phyloP scores from a whole-genome alignment of 176 grass and related monocot species.

The Zea luxurians region DNA sequence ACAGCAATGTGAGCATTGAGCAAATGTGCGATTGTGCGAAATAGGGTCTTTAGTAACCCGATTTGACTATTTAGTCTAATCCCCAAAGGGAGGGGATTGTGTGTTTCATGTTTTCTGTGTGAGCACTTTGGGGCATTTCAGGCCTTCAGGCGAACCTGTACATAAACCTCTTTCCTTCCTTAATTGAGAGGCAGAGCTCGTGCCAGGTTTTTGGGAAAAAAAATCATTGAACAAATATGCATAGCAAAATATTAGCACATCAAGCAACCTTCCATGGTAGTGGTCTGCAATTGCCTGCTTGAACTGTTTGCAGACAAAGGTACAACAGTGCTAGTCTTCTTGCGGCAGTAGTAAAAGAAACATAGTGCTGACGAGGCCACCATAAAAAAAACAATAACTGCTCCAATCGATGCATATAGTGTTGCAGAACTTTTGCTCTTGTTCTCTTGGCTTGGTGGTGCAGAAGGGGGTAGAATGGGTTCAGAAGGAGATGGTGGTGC shows the following conservation, averaged over 20 bases:
- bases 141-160: too few relatives aligned
- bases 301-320: conserved; percentile 53
- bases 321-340: conserved; percentile 57
- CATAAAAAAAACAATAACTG: conserved; percentile 38
- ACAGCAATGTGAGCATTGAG: conserved; percentile 20
- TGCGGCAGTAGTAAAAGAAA: conserved; percentile 41
- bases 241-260: conserved; percentile 23
- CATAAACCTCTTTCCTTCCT: too few relatives aligned
- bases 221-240: background rate
- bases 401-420: conserved; percentile 49
- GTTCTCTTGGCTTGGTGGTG: background rate
- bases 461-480: background rate
- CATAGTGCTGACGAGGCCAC: conserved; percentile 38
- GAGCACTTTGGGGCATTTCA: too few relatives aligned
- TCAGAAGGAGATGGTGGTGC: conserved; percentile 19
- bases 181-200: too few relatives aligned
- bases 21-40: background rate
- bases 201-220: too few relatives aligned
- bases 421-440: background rate
- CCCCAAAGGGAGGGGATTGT: too few relatives aligned
- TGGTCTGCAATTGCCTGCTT: conserved; percentile 56
- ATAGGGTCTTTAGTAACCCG: too few relatives aligned
- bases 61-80: too few relatives aligned
- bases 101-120: too few relatives aligned
- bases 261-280: conserved; percentile 56